phyloP scores from a whole-genome alignment of 2,329 filamentous ascomycete species.

The Beauveria varroae region DNA sequence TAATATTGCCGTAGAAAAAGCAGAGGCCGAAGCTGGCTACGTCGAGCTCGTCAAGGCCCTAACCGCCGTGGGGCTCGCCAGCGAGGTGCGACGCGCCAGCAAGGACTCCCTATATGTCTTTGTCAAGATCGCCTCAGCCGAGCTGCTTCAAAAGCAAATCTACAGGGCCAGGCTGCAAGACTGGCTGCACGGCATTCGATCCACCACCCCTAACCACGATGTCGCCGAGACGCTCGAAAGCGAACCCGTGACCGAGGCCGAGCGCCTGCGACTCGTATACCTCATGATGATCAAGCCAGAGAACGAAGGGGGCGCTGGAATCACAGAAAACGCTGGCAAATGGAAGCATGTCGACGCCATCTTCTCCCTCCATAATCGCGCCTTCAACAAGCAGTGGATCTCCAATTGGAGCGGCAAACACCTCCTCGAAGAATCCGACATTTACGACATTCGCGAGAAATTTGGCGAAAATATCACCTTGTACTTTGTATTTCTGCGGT shows the following conservation, averaged over 20 bases:
- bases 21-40: slow-evolving; percentile 66
- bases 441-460: slow-evolving; percentile 68
- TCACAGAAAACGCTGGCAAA: slow-evolving; percentile 59
- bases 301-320: slow-evolving; percentile 70
- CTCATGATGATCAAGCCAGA: slow-evolving; percentile 69
- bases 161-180: slow-evolving; percentile 85
- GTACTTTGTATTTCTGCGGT: slow-evolving; percentile 91
- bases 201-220: slow-evolving; percentile 67
- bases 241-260: slow-evolving; percentile 78
- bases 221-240: slow-evolving; percentile 58
- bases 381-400: slow-evolving; percentile 69
- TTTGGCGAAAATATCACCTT: slow-evolving; percentile 84
- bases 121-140: slow-evolving; percentile 67
- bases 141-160: slow-evolving; percentile 69
- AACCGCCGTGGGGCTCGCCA: slow-evolving; percentile 70
- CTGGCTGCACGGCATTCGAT: slow-evolving; percentile 84
- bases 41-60: slow-evolving; percentile 70
- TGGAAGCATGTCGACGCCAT: slow-evolving; percentile 69
- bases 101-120: slow-evolving; percentile 74
- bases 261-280: slow-evolving; percentile 81
- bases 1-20: slow-evolving; percentile 44
- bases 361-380: slow-evolving; percentile 72
- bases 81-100: slow-evolving; percentile 77
- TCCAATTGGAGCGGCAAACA: slow-evolving; percentile 68
- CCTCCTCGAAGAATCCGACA: slow-evolving; percentile 54